phyloP scores from a whole-genome alignment of 306 rosid genomes.

The Hylodesmum podocarpum region DNA sequence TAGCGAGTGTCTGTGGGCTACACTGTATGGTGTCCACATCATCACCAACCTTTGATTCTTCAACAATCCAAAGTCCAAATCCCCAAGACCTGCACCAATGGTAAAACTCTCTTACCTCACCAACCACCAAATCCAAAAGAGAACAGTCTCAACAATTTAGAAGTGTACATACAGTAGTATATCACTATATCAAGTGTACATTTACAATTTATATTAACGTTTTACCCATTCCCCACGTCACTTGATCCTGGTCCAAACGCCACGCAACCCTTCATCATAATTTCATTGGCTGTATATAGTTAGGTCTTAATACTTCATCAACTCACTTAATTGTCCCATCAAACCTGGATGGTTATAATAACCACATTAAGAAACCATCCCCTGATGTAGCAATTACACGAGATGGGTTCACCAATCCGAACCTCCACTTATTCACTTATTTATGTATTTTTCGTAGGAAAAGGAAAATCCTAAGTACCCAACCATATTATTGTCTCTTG shows the following conservation, averaged over 20 bases:
- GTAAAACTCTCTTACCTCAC: not conserved
- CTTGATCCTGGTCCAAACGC: not conserved
- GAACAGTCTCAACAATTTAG: not conserved
- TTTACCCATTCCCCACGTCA: not conserved
- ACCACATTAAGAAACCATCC: not conserved
- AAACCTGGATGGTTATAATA: no score
- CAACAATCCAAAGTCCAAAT: not conserved
- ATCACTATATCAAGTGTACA: no score
- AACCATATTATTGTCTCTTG: no score
- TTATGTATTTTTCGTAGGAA: not conserved
- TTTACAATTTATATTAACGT: no score
- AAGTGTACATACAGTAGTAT: no score
- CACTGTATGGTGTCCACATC: conserved; percentile 9
- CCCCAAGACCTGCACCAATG: not conserved
- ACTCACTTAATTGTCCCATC: not conserved
- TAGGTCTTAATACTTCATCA: not conserved
- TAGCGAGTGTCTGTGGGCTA: not conserved
- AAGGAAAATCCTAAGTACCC: not conserved
- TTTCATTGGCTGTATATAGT: not conserved
- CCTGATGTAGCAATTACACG: not conserved
- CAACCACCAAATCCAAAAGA: conserved; percentile 6
- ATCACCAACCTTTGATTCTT: conserved; percentile 52
- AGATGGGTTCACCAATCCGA: not conserved
- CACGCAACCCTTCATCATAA: not conserved
- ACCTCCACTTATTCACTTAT: not conserved